A percentile compares a stretch with the other conserved stretches of the same genome.
These are phyloP conservation scores for Diaporthe batatas DNA, from an alignment of 2,329 filamentous ascomycete genomes.

Conservation along the genomic window DNA sequence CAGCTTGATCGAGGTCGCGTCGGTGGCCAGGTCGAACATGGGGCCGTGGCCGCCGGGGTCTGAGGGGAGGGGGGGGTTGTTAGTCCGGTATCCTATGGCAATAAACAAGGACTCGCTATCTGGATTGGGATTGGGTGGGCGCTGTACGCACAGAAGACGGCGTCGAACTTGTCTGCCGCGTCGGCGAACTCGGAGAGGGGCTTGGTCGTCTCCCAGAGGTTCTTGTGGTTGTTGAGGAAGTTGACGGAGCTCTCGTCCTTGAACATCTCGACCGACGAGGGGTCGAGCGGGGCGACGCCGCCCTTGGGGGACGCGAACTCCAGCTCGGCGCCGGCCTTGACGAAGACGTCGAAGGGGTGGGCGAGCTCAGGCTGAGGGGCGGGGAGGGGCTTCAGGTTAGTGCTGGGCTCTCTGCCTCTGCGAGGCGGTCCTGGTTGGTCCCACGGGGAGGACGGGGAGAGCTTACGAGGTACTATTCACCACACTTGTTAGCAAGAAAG, in stretches of 20 bases:
- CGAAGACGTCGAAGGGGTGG: conserved; percentile 73
- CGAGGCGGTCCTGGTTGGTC: not conserved
- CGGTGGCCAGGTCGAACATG: conserved; percentile 75
- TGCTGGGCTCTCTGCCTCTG: conserved; percentile 9
- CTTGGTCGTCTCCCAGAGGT: conserved; percentile 74
- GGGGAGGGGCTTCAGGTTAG: not conserved
- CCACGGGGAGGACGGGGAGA: not conserved
- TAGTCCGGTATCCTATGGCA: no score
- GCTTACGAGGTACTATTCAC: conserved; percentile 66
- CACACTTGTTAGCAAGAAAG: not conserved
- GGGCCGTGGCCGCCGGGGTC: conserved; percentile 71
- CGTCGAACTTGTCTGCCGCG: conserved; percentile 70
- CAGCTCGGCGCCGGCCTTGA: conserved; percentile 63
- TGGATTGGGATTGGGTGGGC: no score
- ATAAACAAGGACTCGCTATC: no score
- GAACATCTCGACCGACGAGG: conserved; percentile 67
- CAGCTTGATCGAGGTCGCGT: conserved; percentile 68
- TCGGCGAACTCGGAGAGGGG: conserved; percentile 69
- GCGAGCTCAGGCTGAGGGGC: conserved; percentile 69
- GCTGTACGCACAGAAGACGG: conserved; percentile 58
- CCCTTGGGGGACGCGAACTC: conserved; percentile 73
- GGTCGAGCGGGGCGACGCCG: conserved; percentile 73
- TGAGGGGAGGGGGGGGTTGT: not conserved
- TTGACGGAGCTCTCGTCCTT: conserved; percentile 65
- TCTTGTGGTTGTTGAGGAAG: conserved; percentile 69